These are phyloP conservation scores for slime mould (Dictyostelium discoideum) DNA, from an alignment of 78 protist species.

Conservation along the genomic window DNA sequence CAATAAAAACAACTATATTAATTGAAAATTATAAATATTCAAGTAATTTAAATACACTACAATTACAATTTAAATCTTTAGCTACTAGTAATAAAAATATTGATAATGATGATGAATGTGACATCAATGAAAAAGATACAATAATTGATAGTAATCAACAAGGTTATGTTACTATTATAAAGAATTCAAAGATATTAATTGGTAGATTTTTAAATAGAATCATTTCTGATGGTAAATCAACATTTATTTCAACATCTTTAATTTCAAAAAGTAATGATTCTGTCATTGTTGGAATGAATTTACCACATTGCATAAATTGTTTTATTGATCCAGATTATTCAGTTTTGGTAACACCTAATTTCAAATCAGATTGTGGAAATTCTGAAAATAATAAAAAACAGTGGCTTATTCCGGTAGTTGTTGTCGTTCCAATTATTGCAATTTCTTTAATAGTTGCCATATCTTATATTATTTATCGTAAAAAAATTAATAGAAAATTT, in stretches of 20 bases:
- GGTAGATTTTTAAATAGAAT: slow-evolving; percentile 32
- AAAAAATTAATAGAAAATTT: neutral
- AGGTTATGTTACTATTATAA: neutral
- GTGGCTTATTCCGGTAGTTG: neutral
- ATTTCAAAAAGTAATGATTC: neutral
- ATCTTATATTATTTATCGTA: neutral
- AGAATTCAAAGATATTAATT: neutral
- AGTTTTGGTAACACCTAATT: neutral
- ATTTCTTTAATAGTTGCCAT: neutral
- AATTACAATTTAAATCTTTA: neutral
- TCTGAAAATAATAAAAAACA: no score
- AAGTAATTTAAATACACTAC: neutral
- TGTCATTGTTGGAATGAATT: neutral
- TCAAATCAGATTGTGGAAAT: neutral
- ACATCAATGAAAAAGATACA: neutral
- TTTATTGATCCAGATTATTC: slow-evolving; percentile 14
- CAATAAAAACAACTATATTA: neutral
- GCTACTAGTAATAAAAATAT: neutral
- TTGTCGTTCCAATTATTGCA: neutral
- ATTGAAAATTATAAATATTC: neutral
- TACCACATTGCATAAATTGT: slow-evolving; percentile 16
- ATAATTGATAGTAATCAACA: no score
- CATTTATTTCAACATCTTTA: neutral
- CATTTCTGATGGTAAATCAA: slow-evolving; percentile 33
- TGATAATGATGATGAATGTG: neutral